Conservation (phyloP, 108 stramenopile genomes). For the Nitzschia sp. region DNA sequence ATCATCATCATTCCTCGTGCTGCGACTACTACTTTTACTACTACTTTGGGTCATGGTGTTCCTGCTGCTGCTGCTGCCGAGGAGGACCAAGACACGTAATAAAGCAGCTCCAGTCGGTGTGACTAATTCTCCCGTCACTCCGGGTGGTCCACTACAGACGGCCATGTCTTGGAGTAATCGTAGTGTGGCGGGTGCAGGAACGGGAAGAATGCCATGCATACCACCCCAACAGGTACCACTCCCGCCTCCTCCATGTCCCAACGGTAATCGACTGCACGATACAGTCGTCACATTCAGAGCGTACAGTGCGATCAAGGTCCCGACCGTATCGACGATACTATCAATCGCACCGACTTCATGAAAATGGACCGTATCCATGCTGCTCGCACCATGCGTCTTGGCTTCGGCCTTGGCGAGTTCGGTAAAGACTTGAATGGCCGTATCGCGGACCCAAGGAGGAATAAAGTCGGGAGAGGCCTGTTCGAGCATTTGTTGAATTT, state of each 20-base stretch:
- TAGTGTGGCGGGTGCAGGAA: constrained; percentile 91
- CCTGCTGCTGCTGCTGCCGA: not conserved
- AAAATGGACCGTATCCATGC: constrained; percentile 85
- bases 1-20: too few relatives aligned
- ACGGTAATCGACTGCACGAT: constrained; percentile 75
- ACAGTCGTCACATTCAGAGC: constrained; percentile 68
- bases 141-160: constrained; percentile 79
- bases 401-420: constrained; percentile 89
- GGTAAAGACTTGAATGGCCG: constrained; percentile 77
- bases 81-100: constrained; percentile 56
- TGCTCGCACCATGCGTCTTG: constrained; percentile 72
- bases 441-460: constrained; percentile 58
- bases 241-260: constrained; percentile 88
- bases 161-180: constrained; percentile 86
- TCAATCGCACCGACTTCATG: constrained; percentile 95
- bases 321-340: constrained; percentile 92
- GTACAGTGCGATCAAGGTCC: constrained; percentile 80
- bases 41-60: constrained; percentile 7
- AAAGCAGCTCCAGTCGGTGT: constrained; percentile 93
- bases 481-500: constrained; percentile 75
- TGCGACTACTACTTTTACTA: not conserved
- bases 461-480: constrained; percentile 54
- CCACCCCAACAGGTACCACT: constrained; percentile 93
- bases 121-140: constrained; percentile 83
- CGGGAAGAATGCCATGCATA: constrained; percentile 90